phyloP scores from a whole-genome alignment of 176 grass and related monocot species.

The Pontederia crassipes region DNA sequence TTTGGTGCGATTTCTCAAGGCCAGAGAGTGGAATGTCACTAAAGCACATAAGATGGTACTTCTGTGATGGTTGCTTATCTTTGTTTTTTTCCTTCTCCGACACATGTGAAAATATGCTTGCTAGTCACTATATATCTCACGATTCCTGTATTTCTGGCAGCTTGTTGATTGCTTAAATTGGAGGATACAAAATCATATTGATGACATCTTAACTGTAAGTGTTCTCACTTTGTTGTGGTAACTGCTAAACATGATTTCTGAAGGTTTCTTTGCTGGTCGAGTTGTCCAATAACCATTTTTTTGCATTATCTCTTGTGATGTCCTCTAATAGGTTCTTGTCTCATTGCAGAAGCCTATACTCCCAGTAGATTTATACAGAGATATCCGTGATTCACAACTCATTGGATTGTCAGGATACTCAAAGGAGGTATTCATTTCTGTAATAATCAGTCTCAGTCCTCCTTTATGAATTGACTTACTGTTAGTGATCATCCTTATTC shows the following conservation, averaged over 20 bases:
- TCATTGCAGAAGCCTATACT: constrained; percentile 75
- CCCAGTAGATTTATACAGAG: constrained; percentile 60
- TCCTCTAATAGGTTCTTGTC: constrained; percentile 11
- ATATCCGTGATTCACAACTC: constrained; percentile 67
- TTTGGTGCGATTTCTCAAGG: constrained; percentile 75
- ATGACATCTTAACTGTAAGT: constrained; percentile 65
- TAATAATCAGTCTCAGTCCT: background rate
- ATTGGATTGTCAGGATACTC: constrained; percentile 85
- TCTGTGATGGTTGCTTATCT: constrained; percentile 9
- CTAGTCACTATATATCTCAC: background rate
- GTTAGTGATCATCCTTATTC: too few relatives aligned
- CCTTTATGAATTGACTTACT: background rate
- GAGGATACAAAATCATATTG: constrained; percentile 91
- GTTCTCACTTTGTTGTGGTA: constrained; percentile 1
- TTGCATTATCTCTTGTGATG: background rate
- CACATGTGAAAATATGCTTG: background rate
- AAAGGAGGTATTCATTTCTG: constrained; percentile 52
- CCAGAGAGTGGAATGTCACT: constrained; percentile 63
- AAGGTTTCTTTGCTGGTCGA: background rate
- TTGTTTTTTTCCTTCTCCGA: background rate
- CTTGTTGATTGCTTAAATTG: constrained; percentile 81
- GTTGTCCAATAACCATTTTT: background rate
- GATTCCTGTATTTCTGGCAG: constrained; percentile 22
- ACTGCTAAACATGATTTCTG: background rate
- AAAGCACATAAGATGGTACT: constrained; percentile 94